Percentiles rank a stretch among this genome's conserved stretches.
These are phyloP conservation scores for Boechera divaricarpa DNA, from an alignment of 345 rosid species.

Conservation along the genomic window DNA sequence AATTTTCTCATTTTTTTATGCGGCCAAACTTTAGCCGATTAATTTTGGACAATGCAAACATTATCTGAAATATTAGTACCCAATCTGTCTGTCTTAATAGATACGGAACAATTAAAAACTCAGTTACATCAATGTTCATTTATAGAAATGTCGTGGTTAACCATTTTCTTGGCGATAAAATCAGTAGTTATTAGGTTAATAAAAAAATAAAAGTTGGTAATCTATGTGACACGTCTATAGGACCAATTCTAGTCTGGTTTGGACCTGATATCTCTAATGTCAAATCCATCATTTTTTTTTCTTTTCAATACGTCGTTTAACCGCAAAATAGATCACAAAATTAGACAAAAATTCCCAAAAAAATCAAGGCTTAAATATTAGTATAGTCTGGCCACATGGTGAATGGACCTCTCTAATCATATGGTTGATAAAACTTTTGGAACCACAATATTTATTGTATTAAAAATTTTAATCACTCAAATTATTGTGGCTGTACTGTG, in stretches of 20 bases:
- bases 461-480: not conserved
- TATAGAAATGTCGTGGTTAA: too few species aligned
- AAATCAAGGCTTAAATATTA: too few species aligned
- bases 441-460: conserved; percentile 12
- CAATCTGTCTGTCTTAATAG: too few species aligned
- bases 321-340: not conserved
- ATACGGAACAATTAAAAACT: too few species aligned
- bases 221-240: not conserved
- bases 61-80: too few species aligned
- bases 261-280: not conserved
- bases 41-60: too few species aligned
- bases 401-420: conserved; percentile 1
- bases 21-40: too few species aligned
- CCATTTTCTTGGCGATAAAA: too few species aligned
- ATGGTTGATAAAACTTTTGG: not conserved
- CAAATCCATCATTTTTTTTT: not conserved
- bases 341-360: not conserved
- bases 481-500: not conserved
- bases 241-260: not conserved
- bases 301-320: not conserved
- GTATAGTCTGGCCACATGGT: not conserved
- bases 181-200: not conserved
- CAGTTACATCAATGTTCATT: too few species aligned
- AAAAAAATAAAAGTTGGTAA: not conserved
- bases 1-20: too few species aligned